Percentiles rank a stretch among this genome's conserved stretches.
Conservation (phyloP, 179 eudicot genomes). For the Beta corolliflora region DNA sequence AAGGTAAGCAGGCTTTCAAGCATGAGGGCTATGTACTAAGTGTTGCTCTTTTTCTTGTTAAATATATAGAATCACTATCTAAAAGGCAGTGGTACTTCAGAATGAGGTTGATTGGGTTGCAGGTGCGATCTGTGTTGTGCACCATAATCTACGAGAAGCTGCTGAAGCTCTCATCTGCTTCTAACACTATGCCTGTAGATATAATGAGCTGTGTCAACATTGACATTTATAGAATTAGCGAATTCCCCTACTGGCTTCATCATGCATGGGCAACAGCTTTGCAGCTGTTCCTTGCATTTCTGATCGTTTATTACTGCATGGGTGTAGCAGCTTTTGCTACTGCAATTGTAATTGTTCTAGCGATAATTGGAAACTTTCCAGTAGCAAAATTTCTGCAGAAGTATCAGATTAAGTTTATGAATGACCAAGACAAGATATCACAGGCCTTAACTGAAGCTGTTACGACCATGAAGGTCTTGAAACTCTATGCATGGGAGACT, state of each 20-base stretch:
- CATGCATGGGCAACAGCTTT: slow-evolving; percentile 38
- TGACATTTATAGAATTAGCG: slow-evolving; percentile 30
- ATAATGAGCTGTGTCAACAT: slow-evolving; percentile 34
- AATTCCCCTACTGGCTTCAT: slow-evolving; percentile 41
- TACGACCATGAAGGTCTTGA: slow-evolving; percentile 69
- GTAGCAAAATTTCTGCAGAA: slow-evolving; percentile 61
- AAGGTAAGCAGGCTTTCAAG: slow-evolving; percentile 31
- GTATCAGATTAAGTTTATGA: slow-evolving; percentile 62
- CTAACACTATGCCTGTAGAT: slow-evolving; percentile 32
- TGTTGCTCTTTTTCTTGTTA: slow-evolving; percentile 34
- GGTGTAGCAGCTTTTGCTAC: slow-evolving; percentile 35
- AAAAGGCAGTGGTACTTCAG: slow-evolving; percentile 43
- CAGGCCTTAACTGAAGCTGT: slow-evolving; percentile 61
- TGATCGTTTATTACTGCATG: slow-evolving; percentile 27
- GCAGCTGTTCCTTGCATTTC: slow-evolving; percentile 33
- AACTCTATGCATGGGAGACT: slow-evolving; percentile 75
- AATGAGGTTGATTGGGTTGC: slow-evolving; percentile 34
- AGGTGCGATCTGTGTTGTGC: slow-evolving; percentile 31
- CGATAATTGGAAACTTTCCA: slow-evolving; percentile 32
- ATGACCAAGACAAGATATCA: slow-evolving; percentile 61
- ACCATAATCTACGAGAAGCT: slow-evolving; percentile 38
- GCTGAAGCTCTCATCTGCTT: background rate
- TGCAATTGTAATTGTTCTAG: slow-evolving; percentile 28
- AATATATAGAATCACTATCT: slow-evolving; percentile 36
- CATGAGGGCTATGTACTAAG: slow-evolving; percentile 37